Percentiles rank a stretch among this genome's conserved stretches.
Evolutionary conservation across 1,284 basidiomycete species (phyloP).

Genomic region (Vanrija sp.): DNA sequence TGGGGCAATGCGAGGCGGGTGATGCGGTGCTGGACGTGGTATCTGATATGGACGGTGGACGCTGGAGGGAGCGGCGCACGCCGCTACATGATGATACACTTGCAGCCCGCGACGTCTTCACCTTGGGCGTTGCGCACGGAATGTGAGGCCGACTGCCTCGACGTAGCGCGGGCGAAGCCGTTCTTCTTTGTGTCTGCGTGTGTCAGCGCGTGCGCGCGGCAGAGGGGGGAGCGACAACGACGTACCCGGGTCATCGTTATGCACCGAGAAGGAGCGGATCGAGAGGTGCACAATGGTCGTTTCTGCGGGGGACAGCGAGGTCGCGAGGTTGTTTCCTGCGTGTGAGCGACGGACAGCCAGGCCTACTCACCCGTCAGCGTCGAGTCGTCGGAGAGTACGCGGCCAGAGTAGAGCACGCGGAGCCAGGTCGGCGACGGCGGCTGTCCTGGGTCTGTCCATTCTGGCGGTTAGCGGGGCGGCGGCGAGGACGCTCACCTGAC

Average conservation of each 20-base stretch:
- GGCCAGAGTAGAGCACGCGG: conserved; percentile 73
- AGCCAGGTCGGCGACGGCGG: conserved; percentile 74
- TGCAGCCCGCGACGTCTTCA: conserved; percentile 39
- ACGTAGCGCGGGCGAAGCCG: conserved; percentile 8
- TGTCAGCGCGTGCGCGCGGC: too few relatives aligned
- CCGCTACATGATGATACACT: conserved; percentile 40
- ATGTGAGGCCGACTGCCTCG: conserved; percentile 2
- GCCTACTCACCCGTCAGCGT: conserved; percentile 61
- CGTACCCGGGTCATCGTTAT: conserved; percentile 32
- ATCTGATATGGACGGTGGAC: too few relatives aligned
- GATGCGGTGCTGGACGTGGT: too few relatives aligned
- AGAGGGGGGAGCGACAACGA: background rate
- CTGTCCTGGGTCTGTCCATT: conserved; percentile 65
- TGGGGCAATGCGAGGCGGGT: too few relatives aligned
- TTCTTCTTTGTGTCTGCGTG: conserved; percentile 10
- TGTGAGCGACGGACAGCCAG: background rate
- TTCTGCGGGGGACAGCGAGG: conserved; percentile 38
- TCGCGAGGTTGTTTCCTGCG: conserved; percentile 40
- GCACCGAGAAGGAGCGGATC: conserved; percentile 57
- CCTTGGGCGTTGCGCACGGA: conserved; percentile 5
- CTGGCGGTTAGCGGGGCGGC: conserved; percentile 44
- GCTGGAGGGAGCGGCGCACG: background rate
- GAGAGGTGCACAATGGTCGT: conserved; percentile 76
- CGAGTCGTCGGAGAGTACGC: conserved; percentile 77
- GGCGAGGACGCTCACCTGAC: conserved; percentile 56